phyloP scores from a whole-genome alignment of 768 basidiomycete species.

The Boletus eberwhitei region DNA sequence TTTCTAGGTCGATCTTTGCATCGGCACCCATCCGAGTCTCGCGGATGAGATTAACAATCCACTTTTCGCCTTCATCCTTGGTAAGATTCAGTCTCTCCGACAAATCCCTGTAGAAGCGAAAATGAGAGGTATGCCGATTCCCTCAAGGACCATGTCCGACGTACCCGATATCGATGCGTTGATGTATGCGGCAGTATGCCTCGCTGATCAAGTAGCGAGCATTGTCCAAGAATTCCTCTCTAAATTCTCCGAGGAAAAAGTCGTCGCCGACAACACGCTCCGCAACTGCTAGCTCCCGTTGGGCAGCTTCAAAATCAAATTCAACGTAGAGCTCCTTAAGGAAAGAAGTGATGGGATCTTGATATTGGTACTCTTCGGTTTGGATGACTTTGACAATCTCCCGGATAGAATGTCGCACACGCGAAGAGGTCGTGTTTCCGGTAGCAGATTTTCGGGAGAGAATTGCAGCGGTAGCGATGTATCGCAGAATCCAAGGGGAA shows the following conservation, averaged over 20 bases:
- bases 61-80: slow-evolving; percentile 96
- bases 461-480: slow-evolving; percentile 90
- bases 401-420: slow-evolving; percentile 83
- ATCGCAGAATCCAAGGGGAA: slow-evolving; percentile 91
- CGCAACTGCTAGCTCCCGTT: slow-evolving; percentile 71
- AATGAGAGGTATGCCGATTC: not conserved
- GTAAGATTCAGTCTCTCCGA: slow-evolving; percentile 91
- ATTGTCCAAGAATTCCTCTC: slow-evolving; percentile 94
- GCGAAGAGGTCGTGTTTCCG: slow-evolving; percentile 51
- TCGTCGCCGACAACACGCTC: slow-evolving; percentile 85
- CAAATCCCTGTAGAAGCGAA: slow-evolving; percentile 58
- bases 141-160: slow-evolving; percentile 17
- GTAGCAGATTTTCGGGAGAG: slow-evolving; percentile 78
- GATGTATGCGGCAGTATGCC: slow-evolving; percentile 97
- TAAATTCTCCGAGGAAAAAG: slow-evolving; percentile 90
- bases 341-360: slow-evolving; percentile 91
- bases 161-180: slow-evolving; percentile 83
- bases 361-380: slow-evolving; percentile 94
- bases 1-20: slow-evolving; percentile 96
- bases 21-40: slow-evolving; percentile 96
- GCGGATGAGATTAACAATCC: slow-evolving; percentile 98
- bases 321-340: slow-evolving; percentile 91
- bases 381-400: slow-evolving; percentile 93
- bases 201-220: slow-evolving; percentile 95
- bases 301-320: slow-evolving; percentile 95